Base-by-base conservation (phyloP, 1,284 basidiomycete species). In the Apiotrichum mycotoxinovorans region DNA sequence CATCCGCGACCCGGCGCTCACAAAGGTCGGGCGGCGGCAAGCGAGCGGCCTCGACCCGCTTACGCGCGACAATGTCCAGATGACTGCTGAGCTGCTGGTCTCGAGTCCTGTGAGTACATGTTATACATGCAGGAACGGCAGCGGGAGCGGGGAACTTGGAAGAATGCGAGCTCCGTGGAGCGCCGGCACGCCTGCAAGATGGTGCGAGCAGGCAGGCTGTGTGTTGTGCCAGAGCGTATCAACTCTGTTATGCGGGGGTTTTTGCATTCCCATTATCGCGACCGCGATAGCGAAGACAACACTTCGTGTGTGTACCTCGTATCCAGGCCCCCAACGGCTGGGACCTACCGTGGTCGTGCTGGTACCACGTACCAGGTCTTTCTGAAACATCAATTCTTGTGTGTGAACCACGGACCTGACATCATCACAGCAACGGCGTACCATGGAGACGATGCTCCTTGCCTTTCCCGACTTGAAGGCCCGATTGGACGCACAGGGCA, bases 381-480 rank as follows among this genome's bases (percentile, higher is more conserved):
- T 30, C 30, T 30, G 30, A n/a, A 14, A 15, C 9, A 27, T 18
- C 20, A 25, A 20, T 30, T 40, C 5, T 37, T 43, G n/a, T 17
- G n/a, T 4, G 40, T 4, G 20, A 22, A 22, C 20, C 30, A 14
- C 42, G 15, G 46, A 49, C 46, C 35, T 41, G 30, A 30, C 11
- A 17, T 49, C 14, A 52, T 58, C 15, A 17, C 49, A 77, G 72
- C 63, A 77, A 14, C 64, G 70, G 4, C 66, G 76, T 20, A 70
- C 76, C 1, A 69, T 78, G 69, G 74, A 77, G 58, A 79, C 77
- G 3, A 68, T 73, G 57, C 56, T 78, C 1, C 45, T 71, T 7
- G 74, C 72, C n/a, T 74, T 66, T 49, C 70, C 71, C 3, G 58
- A 62, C 2, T 58, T 76, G 15, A 67, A 66, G 52, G 48, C 53